These are phyloP conservation scores for Streptanthus diversifolius DNA, from an alignment of 345 rosid genomes.

Conservation along the genomic window DNA sequence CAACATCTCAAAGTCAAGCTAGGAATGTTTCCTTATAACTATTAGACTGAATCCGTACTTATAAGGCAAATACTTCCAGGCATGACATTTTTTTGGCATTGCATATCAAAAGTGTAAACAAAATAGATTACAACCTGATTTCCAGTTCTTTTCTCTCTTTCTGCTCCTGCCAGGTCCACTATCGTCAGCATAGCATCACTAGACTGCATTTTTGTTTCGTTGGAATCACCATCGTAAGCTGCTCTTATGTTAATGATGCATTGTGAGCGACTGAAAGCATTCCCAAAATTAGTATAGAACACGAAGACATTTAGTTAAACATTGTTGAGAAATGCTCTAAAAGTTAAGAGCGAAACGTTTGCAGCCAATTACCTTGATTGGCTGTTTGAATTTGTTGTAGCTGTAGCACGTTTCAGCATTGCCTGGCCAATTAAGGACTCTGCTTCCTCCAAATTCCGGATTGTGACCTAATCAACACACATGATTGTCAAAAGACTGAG, in stretches of 20 bases:
- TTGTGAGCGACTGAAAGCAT: conserved; percentile 79
- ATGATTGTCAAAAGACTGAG: neutral
- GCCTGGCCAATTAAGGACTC: conserved; percentile 65
- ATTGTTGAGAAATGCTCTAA: neutral
- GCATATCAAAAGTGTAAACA: neutral
- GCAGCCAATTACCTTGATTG: conserved; percentile 64
- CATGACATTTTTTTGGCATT: conserved; percentile 5
- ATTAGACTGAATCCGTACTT: neutral
- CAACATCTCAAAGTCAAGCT: conserved; percentile 7
- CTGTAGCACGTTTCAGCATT: conserved; percentile 77
- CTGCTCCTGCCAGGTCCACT: conserved; percentile 96
- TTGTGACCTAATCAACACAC: conserved; percentile 42
- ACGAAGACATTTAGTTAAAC: neutral
- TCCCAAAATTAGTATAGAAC: neutral
- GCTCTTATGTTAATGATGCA: conserved; percentile 75
- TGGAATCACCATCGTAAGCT: conserved; percentile 18
- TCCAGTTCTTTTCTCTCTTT: conserved; percentile 87
- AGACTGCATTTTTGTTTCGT: conserved; percentile 36
- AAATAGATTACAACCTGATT: conserved; percentile 57
- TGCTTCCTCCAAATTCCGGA: conserved; percentile 55
- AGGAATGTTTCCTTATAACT: conserved; percentile 2
- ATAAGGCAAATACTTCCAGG: neutral
- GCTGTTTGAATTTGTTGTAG: conserved; percentile 72
- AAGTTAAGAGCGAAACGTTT: neutral
- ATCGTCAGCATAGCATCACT: conserved; percentile 56